Percentiles rank a stretch among this genome's conserved stretches.
Evolutionary conservation across 2,329 filamentous ascomycete genomes (phyloP).

Genomic region (Paraconiothyrium sp.): DNA sequence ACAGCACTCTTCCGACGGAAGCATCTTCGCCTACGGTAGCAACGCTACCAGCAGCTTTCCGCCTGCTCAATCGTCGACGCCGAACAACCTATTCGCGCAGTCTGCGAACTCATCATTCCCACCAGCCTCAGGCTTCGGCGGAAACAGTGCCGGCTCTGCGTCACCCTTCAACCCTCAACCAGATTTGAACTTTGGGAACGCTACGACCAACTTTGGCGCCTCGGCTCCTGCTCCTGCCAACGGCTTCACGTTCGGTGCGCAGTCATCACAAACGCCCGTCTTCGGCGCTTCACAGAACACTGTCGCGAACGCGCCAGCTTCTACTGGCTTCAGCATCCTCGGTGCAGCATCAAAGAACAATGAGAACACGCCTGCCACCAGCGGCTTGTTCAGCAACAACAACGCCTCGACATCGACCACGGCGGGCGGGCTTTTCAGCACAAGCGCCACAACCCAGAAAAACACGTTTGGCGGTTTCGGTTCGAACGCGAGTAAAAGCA

Average conservation of each 20-base stretch:
- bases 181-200: conserved; percentile 40
- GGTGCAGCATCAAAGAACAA: conserved; percentile 18
- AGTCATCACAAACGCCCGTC: conserved; percentile 1
- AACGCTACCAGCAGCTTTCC: conserved; percentile 44
- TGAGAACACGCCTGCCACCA: not conserved
- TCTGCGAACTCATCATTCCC: conserved; percentile 44
- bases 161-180: conserved; percentile 34
- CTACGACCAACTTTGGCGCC: conserved; percentile 32
- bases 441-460: conserved; percentile 24
- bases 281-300: conserved; percentile 10
- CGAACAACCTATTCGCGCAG: conserved; percentile 38
- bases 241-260: conserved; percentile 7
- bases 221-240: conserved; percentile 19
- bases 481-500: conserved; percentile 23
- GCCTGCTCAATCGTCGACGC: conserved; percentile 35
- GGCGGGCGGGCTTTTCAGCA: conserved; percentile 28
- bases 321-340: not conserved
- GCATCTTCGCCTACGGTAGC: conserved; percentile 19
- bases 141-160: conserved; percentile 17
- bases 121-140: conserved; percentile 34
- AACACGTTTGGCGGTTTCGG: conserved; percentile 26
- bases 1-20: conserved; percentile 27
- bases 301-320: not conserved
- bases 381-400: conserved; percentile 23
- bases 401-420: conserved; percentile 24